phyloP scores from a whole-genome alignment of 2,329 filamentous ascomycete species.

The Exophiala xenobiotica region DNA sequence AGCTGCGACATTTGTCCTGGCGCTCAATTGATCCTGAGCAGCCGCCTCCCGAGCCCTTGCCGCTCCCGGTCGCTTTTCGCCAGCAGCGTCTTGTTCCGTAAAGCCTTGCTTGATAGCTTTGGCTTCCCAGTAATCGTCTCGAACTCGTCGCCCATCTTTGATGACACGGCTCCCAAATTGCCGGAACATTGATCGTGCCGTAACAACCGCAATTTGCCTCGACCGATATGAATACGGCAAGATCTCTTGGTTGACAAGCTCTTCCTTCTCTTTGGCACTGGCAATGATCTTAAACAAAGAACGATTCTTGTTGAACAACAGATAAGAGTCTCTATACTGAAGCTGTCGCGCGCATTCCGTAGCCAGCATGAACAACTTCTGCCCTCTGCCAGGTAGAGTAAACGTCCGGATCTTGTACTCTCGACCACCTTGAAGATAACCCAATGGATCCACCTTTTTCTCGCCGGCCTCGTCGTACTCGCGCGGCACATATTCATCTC shows the following conservation, averaged over 20 bases:
- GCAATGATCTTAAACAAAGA: constrained; percentile 98
- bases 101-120: constrained; percentile 98
- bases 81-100: constrained; percentile 91
- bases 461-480: constrained; percentile 92
- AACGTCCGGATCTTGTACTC: constrained; percentile 94
- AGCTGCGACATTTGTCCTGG: constrained; percentile 59
- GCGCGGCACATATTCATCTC: constrained; percentile 91
- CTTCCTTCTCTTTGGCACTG: constrained; percentile 92
- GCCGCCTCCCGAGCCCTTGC: constrained; percentile 83
- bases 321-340: constrained; percentile 94
- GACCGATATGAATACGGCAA: constrained; percentile 96
- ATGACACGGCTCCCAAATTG: constrained; percentile 97
- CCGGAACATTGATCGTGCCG: constrained; percentile 95
- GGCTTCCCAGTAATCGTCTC: constrained; percentile 98
- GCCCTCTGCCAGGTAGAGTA: constrained; percentile 81
- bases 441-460: constrained; percentile 84
- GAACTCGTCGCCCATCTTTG: constrained; percentile 80
- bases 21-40: constrained; percentile 53
- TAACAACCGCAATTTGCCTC: constrained; percentile 97
- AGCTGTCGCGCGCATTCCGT: constrained; percentile 94
- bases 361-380: constrained; percentile 97
- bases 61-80: constrained; percentile 91
- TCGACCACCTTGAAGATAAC: constrained; percentile 75
- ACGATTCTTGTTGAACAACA: constrained; percentile 97
- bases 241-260: constrained; percentile 91